A percentile compares a stretch with the other conserved stretches of the same genome.
These are phyloP conservation scores for Herpomyces periplanetae DNA, from an alignment of 2,329 filamentous ascomycete genomes.

Conservation along the genomic window DNA sequence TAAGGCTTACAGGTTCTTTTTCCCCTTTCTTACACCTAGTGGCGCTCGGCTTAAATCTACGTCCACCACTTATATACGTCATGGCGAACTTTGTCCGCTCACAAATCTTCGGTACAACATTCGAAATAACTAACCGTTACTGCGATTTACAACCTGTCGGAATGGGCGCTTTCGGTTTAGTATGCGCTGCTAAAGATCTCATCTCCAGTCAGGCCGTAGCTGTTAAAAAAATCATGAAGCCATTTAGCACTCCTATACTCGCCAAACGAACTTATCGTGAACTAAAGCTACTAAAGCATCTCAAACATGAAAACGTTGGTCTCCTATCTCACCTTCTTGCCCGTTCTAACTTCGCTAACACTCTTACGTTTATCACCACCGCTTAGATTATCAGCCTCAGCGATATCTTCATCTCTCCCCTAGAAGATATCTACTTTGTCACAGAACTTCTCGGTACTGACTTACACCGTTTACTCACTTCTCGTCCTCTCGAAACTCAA, in stretches of 20 bases:
- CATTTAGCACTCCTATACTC: conserved; percentile 91
- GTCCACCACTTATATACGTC: conserved; percentile 8
- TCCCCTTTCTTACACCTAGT: too few species aligned
- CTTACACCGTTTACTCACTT: conserved; percentile 72
- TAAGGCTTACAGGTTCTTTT: too few species aligned
- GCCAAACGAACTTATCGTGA: conserved; percentile 94
- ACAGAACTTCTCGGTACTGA: conserved; percentile 91
- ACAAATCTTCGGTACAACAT: conserved; percentile 96
- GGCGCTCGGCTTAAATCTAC: neutral
- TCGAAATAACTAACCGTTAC: conserved; percentile 95
- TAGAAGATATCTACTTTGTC: conserved; percentile 97
- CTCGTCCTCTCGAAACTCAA: conserved; percentile 82
- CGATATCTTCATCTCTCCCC: conserved; percentile 95
- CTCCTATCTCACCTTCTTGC: conserved; percentile 3
- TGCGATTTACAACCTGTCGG: conserved; percentile 72
- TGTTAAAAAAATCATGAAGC: conserved; percentile 99
- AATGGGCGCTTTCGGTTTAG: conserved; percentile 93
- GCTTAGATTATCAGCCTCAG: conserved; percentile 60
- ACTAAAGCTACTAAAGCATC: conserved; percentile 79
- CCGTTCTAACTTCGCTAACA: neutral
- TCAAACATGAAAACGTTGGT: conserved; percentile 72
- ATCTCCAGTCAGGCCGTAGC: conserved; percentile 86
- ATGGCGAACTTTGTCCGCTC: conserved; percentile 99
- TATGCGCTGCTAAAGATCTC: conserved; percentile 90
- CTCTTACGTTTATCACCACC: conserved; percentile 2